Evolutionary conservation across 495 filamentous ascomycete species (phyloP).

Genomic region (Daldinia decipiens): DNA sequence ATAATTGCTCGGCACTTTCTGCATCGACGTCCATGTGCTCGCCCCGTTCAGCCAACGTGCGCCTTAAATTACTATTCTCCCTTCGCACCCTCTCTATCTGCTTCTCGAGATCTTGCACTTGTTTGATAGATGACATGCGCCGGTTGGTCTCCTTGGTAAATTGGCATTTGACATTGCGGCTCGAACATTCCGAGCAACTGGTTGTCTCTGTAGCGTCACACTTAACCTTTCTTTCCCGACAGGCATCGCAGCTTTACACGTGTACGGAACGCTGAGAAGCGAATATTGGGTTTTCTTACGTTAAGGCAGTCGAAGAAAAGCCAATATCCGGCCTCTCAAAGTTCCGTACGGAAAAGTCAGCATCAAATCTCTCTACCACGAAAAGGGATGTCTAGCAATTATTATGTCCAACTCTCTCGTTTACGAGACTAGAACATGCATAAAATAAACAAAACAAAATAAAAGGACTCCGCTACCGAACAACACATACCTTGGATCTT

Average conservation of each 20-base stretch:
- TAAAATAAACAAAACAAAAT: background rate
- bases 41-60: conserved; percentile 63
- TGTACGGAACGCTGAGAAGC: conserved; percentile 35
- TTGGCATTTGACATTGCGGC: conserved; percentile 93
- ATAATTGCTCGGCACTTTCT: conserved; percentile 64
- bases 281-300: conserved; percentile 17
- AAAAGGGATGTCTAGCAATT: background rate
- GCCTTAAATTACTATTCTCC: conserved; percentile 76
- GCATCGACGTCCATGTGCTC: conserved; percentile 70
- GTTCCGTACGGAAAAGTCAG: conserved; percentile 43
- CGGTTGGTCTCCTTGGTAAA: conserved; percentile 99
- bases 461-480: conserved; percentile 3
- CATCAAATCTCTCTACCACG: conserved; percentile 23
- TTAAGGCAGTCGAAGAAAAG: conserved; percentile 5
- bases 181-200: conserved; percentile 96
- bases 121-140: conserved; percentile 99
- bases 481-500: conserved; percentile 72
- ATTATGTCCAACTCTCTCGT: conserved; percentile 2
- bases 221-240: conserved; percentile 97
- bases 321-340: conserved; percentile 30
- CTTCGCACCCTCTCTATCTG: conserved; percentile 80
- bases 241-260: conserved; percentile 86
- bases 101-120: conserved; percentile 96
- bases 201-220: conserved; percentile 97
- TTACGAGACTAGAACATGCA: conserved; percentile 9